Conservation (phyloP, 208 protist species). For the Wallacemonas sp. region DNA sequence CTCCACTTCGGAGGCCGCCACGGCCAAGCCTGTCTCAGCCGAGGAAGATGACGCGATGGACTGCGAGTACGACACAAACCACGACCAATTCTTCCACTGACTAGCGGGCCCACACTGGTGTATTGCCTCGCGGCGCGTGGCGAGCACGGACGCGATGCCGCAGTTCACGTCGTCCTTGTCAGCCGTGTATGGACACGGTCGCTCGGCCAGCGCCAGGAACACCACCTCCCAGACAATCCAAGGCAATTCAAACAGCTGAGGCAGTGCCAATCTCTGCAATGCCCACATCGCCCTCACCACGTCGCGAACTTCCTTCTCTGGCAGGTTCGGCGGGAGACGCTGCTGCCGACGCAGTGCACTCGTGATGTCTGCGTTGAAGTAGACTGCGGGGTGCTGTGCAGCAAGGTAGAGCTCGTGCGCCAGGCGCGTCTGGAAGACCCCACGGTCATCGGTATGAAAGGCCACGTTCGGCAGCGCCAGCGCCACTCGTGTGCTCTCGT, state of each 20-base stretch:
- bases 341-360: slow-evolving; percentile 5
- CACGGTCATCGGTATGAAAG: slow-evolving; percentile 86
- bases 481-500: neutral
- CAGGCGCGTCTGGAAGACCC: slow-evolving; percentile 74
- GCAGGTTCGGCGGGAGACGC: neutral
- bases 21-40: slow-evolving; percentile 3
- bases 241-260: slow-evolving; percentile 61
- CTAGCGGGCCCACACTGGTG: too few species aligned
- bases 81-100: neutral
- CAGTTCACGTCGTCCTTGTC: too few species aligned
- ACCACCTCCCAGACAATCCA: slow-evolving; percentile 34
- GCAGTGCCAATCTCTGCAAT: slow-evolving; percentile 50
- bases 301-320: neutral
- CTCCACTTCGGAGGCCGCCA: slow-evolving; percentile 28
- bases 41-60: neutral
- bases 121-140: too few species aligned
- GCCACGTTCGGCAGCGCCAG: slow-evolving; percentile 52
- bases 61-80: slow-evolving; percentile 22
- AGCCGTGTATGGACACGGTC: neutral
- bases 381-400: slow-evolving; percentile 40
- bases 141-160: too few species aligned
- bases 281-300: slow-evolving; percentile 32
- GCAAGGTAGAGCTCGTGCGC: slow-evolving; percentile 57
- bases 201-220: slow-evolving; percentile 20
- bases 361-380: slow-evolving; percentile 1